Base-by-base conservation (phyloP, 441 rosid species). In the Corymbia citriodora region DNA sequence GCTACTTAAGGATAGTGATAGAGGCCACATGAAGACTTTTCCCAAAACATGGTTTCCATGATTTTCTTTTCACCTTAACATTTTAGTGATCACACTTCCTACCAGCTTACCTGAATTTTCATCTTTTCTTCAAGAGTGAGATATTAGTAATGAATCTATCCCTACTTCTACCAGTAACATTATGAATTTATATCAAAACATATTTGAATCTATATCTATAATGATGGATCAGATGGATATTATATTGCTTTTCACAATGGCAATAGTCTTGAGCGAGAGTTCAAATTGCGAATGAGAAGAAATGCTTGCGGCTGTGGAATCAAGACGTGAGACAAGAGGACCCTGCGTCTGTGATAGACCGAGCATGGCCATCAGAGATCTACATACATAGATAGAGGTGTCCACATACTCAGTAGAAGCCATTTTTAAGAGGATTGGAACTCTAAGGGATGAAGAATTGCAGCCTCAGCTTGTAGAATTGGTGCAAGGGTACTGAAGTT, bases 381-480 rank as follows among this genome's bases (percentile, higher is more conserved):
- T 97, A 92, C 94, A 95, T 87, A 97, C 99, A 68, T 99, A 95
- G 91, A 94, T 96, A 87, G 95, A 92, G 92, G 96, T 97, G 91
- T 96, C 97, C 16, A 94, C 96, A 90, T 97, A 98, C 93, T 95
- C 99, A 6, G 95, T 96, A 52, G 96, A 98, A 94, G 96, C 98
- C 87, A 93, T 96, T 82, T 96, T 99, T 0, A 94, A 94, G 91
- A 94, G 98, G 93, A 97, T 97, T 11, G 98, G 96, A 94, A 93
- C 97, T 65, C 92, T 97, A 59, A 93, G 99, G 88, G 99, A 98
- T 89, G 98, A 98, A 90, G 99, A 97, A 93, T 93, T 98, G 94
- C 97, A 96, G 92, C 99, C 99, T 93, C 98, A 97, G 92, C 97
- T 98, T 91, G 87, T 95, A 83, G 98, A 98, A 90, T 93, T 98